A percentile compares a stretch with the other conserved stretches of the same genome.
These are phyloP conservation scores for Austroboletus niveus DNA, from an alignment of 1,284 basidiomycete genomes.

Conservation along the genomic window DNA sequence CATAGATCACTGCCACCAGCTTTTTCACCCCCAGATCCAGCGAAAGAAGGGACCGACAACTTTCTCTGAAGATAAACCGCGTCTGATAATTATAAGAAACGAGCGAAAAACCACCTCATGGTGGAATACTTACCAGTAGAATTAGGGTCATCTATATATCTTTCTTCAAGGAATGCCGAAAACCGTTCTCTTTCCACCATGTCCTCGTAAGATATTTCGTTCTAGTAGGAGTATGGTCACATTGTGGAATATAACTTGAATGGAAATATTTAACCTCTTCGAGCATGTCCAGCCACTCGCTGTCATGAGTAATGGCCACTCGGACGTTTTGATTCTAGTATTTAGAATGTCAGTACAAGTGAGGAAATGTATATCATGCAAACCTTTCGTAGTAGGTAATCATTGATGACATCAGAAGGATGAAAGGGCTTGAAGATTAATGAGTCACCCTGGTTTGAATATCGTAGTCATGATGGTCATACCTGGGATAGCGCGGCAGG, in stretches of 20 bases:
- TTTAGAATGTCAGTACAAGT: background rate
- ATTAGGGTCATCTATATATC: background rate
- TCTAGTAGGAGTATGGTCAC: background rate
- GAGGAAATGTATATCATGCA: background rate
- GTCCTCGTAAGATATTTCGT: background rate
- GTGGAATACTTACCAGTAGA: background rate
- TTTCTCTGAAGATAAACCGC: background rate
- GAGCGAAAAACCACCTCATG: background rate
- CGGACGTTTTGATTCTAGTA: background rate
- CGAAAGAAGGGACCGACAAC: background rate
- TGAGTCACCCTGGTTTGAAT: too few species aligned
- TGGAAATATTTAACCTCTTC: background rate
- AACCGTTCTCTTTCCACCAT: background rate
- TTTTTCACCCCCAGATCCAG: background rate
- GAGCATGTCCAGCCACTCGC: background rate
- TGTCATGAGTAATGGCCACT: background rate
- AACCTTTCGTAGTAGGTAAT: background rate
- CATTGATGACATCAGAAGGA: conserved; percentile 7
- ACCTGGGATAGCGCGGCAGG: too few species aligned
- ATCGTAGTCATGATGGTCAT: too few species aligned
- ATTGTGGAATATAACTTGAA: too few species aligned
- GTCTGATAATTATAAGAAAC: background rate
- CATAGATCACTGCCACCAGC: background rate
- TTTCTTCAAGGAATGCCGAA: background rate
- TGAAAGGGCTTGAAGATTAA: background rate